Evolutionary conservation across 371 early-diverging fungal genomes (phyloP).

Genomic region (Apophysomyces trapeziformis): DNA sequence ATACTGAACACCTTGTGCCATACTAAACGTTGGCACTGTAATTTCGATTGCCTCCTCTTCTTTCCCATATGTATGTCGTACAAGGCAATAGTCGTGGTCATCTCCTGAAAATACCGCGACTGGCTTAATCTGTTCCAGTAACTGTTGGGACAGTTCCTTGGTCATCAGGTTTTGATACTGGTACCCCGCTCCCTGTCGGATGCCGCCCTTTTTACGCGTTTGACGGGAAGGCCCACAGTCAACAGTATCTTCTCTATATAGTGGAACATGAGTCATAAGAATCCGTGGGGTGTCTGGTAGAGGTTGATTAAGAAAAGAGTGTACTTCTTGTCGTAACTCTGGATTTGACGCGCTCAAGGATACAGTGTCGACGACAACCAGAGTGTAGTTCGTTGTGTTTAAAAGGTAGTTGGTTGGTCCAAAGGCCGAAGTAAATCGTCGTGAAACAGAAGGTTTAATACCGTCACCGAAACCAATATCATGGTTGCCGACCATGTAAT

Average conservation of each 20-base stretch:
- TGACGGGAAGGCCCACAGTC: slow-evolving; percentile 78
- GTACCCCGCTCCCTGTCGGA: slow-evolving; percentile 64
- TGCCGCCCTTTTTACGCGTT: slow-evolving; percentile 22
- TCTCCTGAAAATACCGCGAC: slow-evolving; percentile 84
- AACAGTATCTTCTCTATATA: slow-evolving; percentile 43
- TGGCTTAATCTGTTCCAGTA: slow-evolving; percentile 72
- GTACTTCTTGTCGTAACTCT: slow-evolving; percentile 47
- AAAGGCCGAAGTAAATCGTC: slow-evolving; percentile 61
- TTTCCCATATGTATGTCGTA: slow-evolving; percentile 40
- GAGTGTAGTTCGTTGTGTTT: slow-evolving; percentile 54
- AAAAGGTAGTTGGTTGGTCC: slow-evolving; percentile 73
- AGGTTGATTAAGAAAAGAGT: slow-evolving; percentile 31
- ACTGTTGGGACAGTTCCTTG: slow-evolving; percentile 48
- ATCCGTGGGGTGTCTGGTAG: slow-evolving; percentile 24
- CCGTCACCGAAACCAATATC: slow-evolving; percentile 89
- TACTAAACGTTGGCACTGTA: slow-evolving; percentile 59
- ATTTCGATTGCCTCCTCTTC: slow-evolving; percentile 31
- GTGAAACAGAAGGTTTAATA: slow-evolving; percentile 53
- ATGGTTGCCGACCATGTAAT: slow-evolving; percentile 86
- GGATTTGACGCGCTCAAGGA: slow-evolving; percentile 60
- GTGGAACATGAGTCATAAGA: slow-evolving; percentile 42
- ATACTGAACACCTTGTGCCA: slow-evolving; percentile 57
- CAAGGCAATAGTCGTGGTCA: slow-evolving; percentile 90
- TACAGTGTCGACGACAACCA: slow-evolving; percentile 83
- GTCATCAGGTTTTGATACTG: slow-evolving; percentile 88